Percentiles rank a stretch among this genome's conserved stretches.
Evolutionary conservation across 2,329 filamentous ascomycete species (phyloP).

Genomic region (Rhinocladiella mackenziei): DNA sequence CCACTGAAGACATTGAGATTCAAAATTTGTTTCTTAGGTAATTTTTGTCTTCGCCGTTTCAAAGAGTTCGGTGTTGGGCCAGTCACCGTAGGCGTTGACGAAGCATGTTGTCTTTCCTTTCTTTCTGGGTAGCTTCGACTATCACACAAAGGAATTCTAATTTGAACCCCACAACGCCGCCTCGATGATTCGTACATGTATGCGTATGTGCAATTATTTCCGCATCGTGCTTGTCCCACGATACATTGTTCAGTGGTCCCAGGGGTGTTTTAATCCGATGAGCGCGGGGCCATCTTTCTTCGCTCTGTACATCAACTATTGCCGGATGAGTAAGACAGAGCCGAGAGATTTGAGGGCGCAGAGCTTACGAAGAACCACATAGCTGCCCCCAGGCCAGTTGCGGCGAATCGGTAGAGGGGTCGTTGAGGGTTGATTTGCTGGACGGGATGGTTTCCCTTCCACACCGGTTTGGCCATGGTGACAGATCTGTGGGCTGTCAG

Average conservation of each 20-base stretch:
- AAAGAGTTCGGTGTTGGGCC: no score
- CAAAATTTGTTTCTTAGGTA: no score
- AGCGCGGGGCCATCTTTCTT: slow-evolving; percentile 93
- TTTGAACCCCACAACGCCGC: no score
- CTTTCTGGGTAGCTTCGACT: no score
- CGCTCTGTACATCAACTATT: slow-evolving; percentile 86
- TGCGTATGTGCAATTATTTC: slow-evolving; percentile 10
- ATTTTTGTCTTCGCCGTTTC: no score
- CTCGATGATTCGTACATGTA: no score
- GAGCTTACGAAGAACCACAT: slow-evolving; percentile 97
- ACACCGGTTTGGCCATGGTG: slow-evolving; percentile 28
- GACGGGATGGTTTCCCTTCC: slow-evolving; percentile 28
- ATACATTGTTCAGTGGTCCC: slow-evolving; percentile 68
- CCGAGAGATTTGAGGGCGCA: no score
- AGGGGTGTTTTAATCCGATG: slow-evolving; percentile 91
- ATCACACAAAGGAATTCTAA: no score
- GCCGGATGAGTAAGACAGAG: slow-evolving; percentile 5
- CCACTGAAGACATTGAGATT: neutral
- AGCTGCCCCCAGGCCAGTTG: slow-evolving; percentile 81
- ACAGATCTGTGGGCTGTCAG: slow-evolving; percentile 2
- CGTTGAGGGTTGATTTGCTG: slow-evolving; percentile 56
- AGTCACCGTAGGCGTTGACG: no score
- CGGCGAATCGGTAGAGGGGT: slow-evolving; percentile 76
- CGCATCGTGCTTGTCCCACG: neutral
- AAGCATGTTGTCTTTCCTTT: no score